Evolutionary conservation across 345 rosid species (phyloP).

Genomic region (Laguncularia racemosa): DNA sequence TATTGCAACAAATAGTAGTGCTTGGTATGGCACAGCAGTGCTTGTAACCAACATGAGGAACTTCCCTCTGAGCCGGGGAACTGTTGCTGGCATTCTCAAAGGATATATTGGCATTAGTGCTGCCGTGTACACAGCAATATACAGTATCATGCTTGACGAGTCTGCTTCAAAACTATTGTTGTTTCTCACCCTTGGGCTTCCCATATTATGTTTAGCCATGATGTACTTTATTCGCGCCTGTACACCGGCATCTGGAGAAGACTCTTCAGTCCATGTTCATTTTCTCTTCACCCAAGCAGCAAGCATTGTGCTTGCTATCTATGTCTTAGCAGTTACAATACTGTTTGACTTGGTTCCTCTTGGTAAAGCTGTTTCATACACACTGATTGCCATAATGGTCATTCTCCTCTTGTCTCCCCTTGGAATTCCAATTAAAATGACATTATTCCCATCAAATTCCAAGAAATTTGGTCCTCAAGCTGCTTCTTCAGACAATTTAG

Average conservation of each 20-base stretch:
- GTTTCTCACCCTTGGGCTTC: constrained; percentile 69
- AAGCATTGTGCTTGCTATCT: constrained; percentile 62
- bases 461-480: constrained; percentile 30
- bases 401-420: constrained; percentile 65
- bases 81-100: constrained; percentile 79
- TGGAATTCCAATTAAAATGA: constrained; percentile 90
- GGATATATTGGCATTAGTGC: constrained; percentile 82
- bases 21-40: constrained; percentile 86
- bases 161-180: constrained; percentile 61
- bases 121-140: constrained; percentile 68
- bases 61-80: constrained; percentile 76
- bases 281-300: constrained; percentile 61
- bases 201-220: constrained; percentile 53
- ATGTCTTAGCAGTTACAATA: constrained; percentile 49
- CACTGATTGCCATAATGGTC: constrained; percentile 52
- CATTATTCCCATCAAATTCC: constrained; percentile 52
- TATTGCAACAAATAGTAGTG: constrained; percentile 67
- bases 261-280: constrained; percentile 69
- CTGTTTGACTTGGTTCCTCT: constrained; percentile 34
- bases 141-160: constrained; percentile 43
- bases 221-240: constrained; percentile 78
- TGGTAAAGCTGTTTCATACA: constrained; percentile 33
- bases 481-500: constrained; percentile 54
- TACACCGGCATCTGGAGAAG: constrained; percentile 81
- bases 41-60: constrained; percentile 93